A percentile compares a stretch with the other conserved stretches of the same genome.
Evolutionary conservation across 23 red algal species (phyloP).

Genomic region (Gracilariopsis chorda): DNA sequence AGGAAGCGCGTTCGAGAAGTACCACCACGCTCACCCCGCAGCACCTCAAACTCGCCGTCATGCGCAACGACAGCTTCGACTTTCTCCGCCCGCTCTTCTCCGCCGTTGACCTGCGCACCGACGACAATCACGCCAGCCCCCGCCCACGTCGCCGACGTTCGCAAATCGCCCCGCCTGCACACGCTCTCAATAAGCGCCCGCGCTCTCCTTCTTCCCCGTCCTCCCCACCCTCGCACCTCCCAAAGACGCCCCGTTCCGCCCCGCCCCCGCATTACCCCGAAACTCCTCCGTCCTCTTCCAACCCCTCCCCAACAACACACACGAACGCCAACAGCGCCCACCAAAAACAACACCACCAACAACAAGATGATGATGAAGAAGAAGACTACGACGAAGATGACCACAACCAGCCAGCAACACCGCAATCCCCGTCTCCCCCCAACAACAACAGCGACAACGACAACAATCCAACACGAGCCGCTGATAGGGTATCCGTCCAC

Average conservation of each 20-base stretch:
- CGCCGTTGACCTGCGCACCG: slow-evolving; percentile 30
- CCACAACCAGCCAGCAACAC: neutral
- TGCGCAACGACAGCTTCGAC: slow-evolving; percentile 68
- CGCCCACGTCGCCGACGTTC: slow-evolving; percentile 1
- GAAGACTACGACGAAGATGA: slow-evolving; percentile 56
- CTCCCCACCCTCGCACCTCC: neutral
- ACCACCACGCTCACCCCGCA: slow-evolving; percentile 54
- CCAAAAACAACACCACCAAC: neutral
- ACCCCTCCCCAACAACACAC: neutral
- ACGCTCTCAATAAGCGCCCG: neutral
- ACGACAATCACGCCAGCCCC: neutral
- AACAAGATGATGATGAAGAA: slow-evolving; percentile 17
- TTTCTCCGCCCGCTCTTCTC: slow-evolving; percentile 59
- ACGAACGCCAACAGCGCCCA: neutral
- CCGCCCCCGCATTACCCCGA: neutral
- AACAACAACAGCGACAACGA: too few species aligned
- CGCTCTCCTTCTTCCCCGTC: neutral
- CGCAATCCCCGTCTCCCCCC: neutral
- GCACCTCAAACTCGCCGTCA: slow-evolving; percentile 65
- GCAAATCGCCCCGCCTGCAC: neutral
- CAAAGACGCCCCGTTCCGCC: neutral
- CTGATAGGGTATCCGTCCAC: slow-evolving; percentile 53
- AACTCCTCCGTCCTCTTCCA: neutral
- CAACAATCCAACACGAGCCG: neutral
- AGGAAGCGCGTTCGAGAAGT: slow-evolving; percentile 18